Evolutionary conservation across 2,329 filamentous ascomycete species (phyloP).

Genomic region (Pochonia chlamydosporia): DNA sequence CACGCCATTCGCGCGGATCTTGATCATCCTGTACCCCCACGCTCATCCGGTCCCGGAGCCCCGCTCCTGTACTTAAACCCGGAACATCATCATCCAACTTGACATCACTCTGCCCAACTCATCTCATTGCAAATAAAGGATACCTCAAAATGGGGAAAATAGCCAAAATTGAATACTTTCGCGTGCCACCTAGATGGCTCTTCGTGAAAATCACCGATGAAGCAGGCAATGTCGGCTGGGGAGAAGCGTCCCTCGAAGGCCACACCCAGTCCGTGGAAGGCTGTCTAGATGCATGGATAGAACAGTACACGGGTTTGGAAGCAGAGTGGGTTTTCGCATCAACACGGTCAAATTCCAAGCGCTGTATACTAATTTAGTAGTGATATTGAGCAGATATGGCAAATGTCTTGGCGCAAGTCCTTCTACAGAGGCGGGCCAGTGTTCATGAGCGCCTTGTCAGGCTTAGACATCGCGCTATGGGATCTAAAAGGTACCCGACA

Average conservation of each 20-base stretch:
- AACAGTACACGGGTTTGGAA: slow-evolving; percentile 59
- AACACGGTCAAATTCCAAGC: too few relatives aligned
- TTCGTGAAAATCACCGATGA: slow-evolving; percentile 73
- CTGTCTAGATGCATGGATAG: slow-evolving; percentile 56
- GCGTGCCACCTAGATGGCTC: slow-evolving; percentile 69
- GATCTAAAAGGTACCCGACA: slow-evolving; percentile 65
- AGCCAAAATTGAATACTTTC: slow-evolving; percentile 60
- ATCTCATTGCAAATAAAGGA: too few relatives aligned
- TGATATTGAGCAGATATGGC: slow-evolving; percentile 79
- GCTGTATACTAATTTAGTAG: too few relatives aligned
- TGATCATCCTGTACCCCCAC: too few relatives aligned
- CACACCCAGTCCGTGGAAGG: slow-evolving; percentile 70
- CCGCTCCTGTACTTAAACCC: too few relatives aligned
- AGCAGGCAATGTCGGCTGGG: slow-evolving; percentile 44
- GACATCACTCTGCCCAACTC: too few relatives aligned
- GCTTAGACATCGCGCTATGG: slow-evolving; percentile 76
- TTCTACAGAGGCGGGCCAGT: slow-evolving; percentile 77
- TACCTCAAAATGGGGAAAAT: slow-evolving; percentile 27
- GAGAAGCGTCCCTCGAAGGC: slow-evolving; percentile 60
- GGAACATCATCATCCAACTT: too few relatives aligned
- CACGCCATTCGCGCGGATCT: too few relatives aligned
- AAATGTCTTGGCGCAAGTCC: slow-evolving; percentile 61
- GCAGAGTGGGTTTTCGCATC: slow-evolving; percentile 50
- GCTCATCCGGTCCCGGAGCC: too few relatives aligned
- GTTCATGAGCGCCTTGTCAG: slow-evolving; percentile 72